phyloP scores from a whole-genome alignment of 108 stramenopile genomes.

The Skeletonema potamos region DNA sequence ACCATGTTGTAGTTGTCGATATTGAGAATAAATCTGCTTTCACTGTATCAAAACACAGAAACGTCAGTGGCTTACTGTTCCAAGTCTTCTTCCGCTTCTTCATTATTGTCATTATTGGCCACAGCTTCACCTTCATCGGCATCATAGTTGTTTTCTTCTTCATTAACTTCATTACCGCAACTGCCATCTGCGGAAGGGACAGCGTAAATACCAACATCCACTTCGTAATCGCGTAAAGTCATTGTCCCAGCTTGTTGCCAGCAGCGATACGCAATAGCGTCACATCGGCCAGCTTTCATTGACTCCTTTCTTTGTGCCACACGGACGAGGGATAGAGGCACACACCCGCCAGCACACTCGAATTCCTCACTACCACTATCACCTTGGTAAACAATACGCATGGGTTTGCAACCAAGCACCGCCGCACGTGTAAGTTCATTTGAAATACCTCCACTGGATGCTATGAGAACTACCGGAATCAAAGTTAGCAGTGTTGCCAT shows the following conservation, averaged over 20 bases:
- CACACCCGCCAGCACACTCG: conserved; percentile 44
- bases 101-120: neutral
- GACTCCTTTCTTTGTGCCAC: conserved; percentile 20
- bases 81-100: neutral
- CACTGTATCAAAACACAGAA: neutral
- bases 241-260: conserved; percentile 27
- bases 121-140: neutral
- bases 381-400: conserved; percentile 35
- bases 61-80: neutral
- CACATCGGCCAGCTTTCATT: conserved; percentile 41
- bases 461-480: conserved; percentile 43
- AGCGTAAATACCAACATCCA: conserved; percentile 33
- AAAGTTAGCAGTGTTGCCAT: conserved; percentile 36
- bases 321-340: conserved; percentile 28
- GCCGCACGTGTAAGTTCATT: conserved; percentile 42
- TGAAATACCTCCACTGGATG: conserved; percentile 27
- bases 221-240: conserved; percentile 21
- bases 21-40: neutral
- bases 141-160: neutral
- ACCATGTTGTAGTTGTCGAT: no score
- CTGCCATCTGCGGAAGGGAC: conserved; percentile 35
- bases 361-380: conserved; percentile 16
- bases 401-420: conserved; percentile 40
- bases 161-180: conserved; percentile 1
- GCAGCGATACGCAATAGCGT: conserved; percentile 42